Percentiles rank a stretch among this genome's conserved stretches.
These are phyloP conservation scores for Lactarius tabidus DNA, from an alignment of 768 basidiomycete species.

Conservation along the genomic window DNA sequence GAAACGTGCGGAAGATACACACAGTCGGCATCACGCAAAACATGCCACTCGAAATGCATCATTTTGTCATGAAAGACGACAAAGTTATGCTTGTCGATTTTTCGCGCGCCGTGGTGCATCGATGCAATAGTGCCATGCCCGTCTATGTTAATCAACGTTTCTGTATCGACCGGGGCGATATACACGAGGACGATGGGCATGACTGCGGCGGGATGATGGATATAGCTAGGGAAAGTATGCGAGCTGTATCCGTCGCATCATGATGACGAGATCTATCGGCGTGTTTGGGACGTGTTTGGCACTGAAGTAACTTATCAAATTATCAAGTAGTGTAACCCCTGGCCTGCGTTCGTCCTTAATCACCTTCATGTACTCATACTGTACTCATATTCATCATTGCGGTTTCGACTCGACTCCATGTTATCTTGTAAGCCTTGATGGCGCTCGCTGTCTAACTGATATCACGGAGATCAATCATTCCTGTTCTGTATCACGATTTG, in stretches of 20 bases:
- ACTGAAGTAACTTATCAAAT: not conserved
- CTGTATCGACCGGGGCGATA: not conserved
- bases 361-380: not conserved
- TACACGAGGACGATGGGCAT: not conserved
- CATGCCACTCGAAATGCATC: conserved; percentile 12
- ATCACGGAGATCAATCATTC: not conserved
- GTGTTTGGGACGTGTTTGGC: not conserved
- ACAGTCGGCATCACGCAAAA: conserved; percentile 16
- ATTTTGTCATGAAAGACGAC: conserved; percentile 23
- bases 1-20: conserved; percentile 17
- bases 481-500: not conserved
- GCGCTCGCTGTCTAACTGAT: not conserved
- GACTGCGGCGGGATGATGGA: conserved; percentile 11
- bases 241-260: not conserved
- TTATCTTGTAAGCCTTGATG: not conserved
- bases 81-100: conserved; percentile 19
- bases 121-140: conserved; percentile 19
- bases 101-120: conserved; percentile 14
- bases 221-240: conserved; percentile 4
- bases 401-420: not conserved
- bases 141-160: conserved; percentile 13
- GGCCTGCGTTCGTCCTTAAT: not conserved
- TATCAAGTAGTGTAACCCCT: not conserved
- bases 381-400: not conserved
- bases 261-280: not conserved